Percentiles rank a stretch among this genome's conserved stretches.
Evolutionary conservation across 2,329 filamentous ascomycete species (phyloP).

Genomic region (Bipolaris cookei): DNA sequence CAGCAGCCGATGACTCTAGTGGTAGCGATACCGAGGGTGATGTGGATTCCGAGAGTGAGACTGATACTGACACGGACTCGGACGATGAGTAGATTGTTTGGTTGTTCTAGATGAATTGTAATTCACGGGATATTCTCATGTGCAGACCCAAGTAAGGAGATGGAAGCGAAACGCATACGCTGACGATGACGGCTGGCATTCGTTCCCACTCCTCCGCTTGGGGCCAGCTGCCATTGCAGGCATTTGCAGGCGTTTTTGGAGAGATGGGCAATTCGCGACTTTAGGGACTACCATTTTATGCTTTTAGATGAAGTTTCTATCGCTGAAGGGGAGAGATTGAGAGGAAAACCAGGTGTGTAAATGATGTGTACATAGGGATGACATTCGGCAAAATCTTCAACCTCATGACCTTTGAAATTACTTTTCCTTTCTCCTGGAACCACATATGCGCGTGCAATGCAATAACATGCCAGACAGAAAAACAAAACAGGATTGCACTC

Average conservation of each 20-base stretch:
- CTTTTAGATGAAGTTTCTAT: constrained; percentile 9
- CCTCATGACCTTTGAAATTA: background rate
- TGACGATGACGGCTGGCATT: constrained; percentile 1
- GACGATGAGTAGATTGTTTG: constrained; percentile 46
- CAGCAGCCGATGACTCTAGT: constrained; percentile 65
- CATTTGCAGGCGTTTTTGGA: constrained; percentile 40
- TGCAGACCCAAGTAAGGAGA: background rate
- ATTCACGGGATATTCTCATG: background rate
- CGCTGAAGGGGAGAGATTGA: background rate
- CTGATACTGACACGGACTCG: constrained; percentile 52
- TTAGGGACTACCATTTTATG: constrained; percentile 10
- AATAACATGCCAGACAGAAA: too few species aligned
- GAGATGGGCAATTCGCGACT: constrained; percentile 3
- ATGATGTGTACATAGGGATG: constrained; percentile 21
- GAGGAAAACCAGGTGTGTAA: constrained; percentile 16
- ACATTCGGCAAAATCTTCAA: constrained; percentile 5
- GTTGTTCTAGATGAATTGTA: background rate
- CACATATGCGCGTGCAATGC: too few species aligned
- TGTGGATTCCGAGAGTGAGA: constrained; percentile 60
- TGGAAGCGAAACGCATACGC: constrained; percentile 8
- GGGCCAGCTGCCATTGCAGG: constrained; percentile 9
- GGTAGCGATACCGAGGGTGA: constrained; percentile 70
- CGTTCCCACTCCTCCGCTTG: constrained; percentile 4
- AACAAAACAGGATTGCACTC: too few species aligned
- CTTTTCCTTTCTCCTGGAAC: background rate